Base-by-base conservation (phyloP, 345 rosid species). In the Clarkia xantiana region DNA sequence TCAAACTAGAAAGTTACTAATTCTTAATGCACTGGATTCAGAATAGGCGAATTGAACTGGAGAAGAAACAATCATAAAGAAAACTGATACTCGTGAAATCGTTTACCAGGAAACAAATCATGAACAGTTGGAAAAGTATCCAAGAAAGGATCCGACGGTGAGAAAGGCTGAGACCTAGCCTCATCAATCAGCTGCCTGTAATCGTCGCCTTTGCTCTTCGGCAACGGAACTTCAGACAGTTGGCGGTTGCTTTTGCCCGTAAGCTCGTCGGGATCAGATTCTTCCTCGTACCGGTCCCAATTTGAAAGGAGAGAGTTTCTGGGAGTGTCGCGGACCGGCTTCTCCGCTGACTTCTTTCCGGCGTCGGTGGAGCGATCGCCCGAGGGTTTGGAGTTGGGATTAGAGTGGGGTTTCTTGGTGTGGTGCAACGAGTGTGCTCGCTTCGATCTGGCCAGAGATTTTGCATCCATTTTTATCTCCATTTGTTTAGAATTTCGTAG, bases 151-250 rank as follows among this genome's bases (percentile, higher is more conserved):
- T 51, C 62, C 14, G 23, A 38, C 18, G 9, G 43, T 11, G 76
- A 70, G 47, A 60, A 68, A 18, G 71, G 59, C 10, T 57, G 84
- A 44, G 85, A 78, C 53, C 60, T 69, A 59, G 94, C 94, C 75
- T 90, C 94, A 10, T 75, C 67, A 57, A 86, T 44, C 66, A 86
- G 57, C 64, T 81, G 66, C 17, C 58, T 19, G 57, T 75, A 86
- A 65, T 86, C 94, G 1, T 84, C 78, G 22, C 97, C 97, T 65
- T 83, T 86, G 62, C 94, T 90, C 74, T 75, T 90, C 0, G 85
- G 94, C 49, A 66, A 20, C 48, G 64, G 40, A 42, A 40, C 64
- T 60, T 73, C 81, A 14, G 69, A 22, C 3, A 48, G 19, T 54
- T 54, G 66, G 42, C 49, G 58, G 15, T 60, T 20, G 18, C 20